Evolutionary conservation across 805 yeast genomes (phyloP).

Genomic region (Saccharomycopsis sp.): DNA sequence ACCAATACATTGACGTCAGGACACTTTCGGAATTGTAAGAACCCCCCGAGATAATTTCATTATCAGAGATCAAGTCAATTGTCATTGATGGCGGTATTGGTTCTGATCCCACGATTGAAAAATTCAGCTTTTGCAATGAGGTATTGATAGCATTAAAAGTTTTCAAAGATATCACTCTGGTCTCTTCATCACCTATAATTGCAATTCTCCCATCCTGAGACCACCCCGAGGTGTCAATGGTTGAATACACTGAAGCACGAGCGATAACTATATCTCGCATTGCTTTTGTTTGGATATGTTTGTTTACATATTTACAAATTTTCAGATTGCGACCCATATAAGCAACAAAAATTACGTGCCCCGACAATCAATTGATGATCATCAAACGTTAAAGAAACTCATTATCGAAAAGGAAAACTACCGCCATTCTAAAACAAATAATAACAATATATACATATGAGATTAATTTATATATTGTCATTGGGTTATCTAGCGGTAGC

Average conservation of each 20-base stretch:
- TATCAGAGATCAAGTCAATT: not conserved
- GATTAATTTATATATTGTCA: not conserved
- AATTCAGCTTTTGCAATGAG: not conserved
- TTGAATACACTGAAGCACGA: not conserved
- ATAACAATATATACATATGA: not conserved
- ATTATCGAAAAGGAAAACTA: too few species aligned
- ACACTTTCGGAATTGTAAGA: constrained; percentile 5
- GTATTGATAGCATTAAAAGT: not conserved
- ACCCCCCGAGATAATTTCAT: constrained; percentile 3
- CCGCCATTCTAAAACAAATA: too few species aligned
- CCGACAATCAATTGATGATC: not conserved
- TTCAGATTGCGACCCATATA: not conserved
- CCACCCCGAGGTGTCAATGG: not conserved
- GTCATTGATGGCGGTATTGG: not conserved
- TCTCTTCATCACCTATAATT: not conserved
- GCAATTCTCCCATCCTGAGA: constrained; percentile 7
- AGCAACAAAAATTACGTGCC: not conserved
- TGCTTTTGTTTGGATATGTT: not conserved
- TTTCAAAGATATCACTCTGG: not conserved
- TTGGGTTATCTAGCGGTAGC: not conserved
- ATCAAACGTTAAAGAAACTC: not conserved
- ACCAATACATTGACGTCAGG: constrained; percentile 6
- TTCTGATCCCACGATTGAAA: not conserved
- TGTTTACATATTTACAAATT: not conserved
- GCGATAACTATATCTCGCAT: not conserved